A percentile compares a stretch with the other conserved stretches of the same genome.
Conservation (phyloP, 768 basidiomycete genomes). For the Agaricus blazei region DNA sequence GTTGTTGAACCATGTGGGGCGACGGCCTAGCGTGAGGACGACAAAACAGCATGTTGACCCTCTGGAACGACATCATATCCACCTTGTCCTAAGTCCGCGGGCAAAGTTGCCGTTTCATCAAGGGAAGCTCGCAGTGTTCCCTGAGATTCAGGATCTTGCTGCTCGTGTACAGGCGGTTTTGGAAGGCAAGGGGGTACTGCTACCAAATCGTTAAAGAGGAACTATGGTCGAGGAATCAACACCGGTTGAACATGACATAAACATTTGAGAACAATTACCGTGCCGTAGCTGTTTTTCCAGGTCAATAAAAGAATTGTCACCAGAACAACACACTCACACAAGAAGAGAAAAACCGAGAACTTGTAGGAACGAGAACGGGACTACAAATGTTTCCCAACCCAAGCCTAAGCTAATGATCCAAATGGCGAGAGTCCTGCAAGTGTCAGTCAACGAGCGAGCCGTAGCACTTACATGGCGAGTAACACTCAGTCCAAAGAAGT, state of each 20-base stretch:
- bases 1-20: background rate
- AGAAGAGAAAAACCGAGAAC: constrained; percentile 81
- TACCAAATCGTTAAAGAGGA: constrained; percentile 88
- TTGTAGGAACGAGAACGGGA: constrained; percentile 79
- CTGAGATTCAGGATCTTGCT: constrained; percentile 49
- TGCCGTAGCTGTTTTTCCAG: constrained; percentile 63
- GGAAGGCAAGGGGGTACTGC: constrained; percentile 57
- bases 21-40: constrained; percentile 5
- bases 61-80: constrained; percentile 80
- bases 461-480: constrained; percentile 93
- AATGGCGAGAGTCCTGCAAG: constrained; percentile 92
- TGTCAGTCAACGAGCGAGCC: constrained; percentile 87
- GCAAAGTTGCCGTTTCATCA: constrained; percentile 81
- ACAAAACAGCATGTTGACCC: constrained; percentile 28
- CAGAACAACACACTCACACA: constrained; percentile 56
- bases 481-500: constrained; percentile 87
- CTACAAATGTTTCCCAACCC: constrained; percentile 86
- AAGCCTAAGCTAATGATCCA: constrained; percentile 88
- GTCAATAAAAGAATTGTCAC: background rate
- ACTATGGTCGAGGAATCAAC: constrained; percentile 35
- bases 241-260: background rate
- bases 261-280: constrained; percentile 40
- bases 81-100: constrained; percentile 73
- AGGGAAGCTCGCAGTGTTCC: constrained; percentile 44
- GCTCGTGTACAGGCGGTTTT: constrained; percentile 27